Evolutionary conservation across 2,329 filamentous ascomycete species (phyloP), one percentile per base, ranked within the genome.

Genomic region (Verticillium nubilum): DNA sequence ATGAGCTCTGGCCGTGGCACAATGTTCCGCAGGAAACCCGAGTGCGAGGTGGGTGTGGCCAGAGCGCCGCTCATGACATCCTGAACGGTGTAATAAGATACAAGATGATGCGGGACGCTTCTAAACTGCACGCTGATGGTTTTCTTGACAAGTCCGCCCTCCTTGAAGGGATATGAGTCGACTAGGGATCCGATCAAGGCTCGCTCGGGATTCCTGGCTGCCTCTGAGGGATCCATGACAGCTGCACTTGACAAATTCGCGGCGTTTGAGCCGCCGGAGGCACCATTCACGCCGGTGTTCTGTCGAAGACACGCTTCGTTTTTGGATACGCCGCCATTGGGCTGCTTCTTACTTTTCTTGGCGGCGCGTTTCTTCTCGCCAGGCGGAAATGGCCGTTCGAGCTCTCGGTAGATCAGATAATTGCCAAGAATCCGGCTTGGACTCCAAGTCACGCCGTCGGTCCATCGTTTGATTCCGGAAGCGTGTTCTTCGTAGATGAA

Each of bases 391-490:
- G 88, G 86, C 67, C 88, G 86, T 63, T 90, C 85, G 52, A 96
- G 81, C 71, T 96, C 91, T 29, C 92, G 86, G 69, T 96, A 96
- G 65, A 96, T 85, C 52, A 96, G 81, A 67, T 92, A 96, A 70
- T 95, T 95, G 60, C 88, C 89, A 54, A 94, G 79, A 54, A 96
- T 94, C 17, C 90, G 87, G 72, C 88, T 96, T 0, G 93, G 93
- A 66, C 91, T 96, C 93, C 93, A 97, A 6, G 89, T 88, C 12
- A 94, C 86, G 15, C 93, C 92, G 66, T 97, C 93, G 0, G 92
- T 97, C 93, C 93, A 97, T 59, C 93, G 83, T 76, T 96, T 96
- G 76, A 97, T 96, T 5, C 92, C 92, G 0, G 92, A 96, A 0
- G 91, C 88, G 62, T 91, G 88, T 72, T 97, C 92, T 69, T 96